Evolutionary conservation across 306 rosid species (phyloP).

Genomic region (Astragalus glycyphyllos): DNA sequence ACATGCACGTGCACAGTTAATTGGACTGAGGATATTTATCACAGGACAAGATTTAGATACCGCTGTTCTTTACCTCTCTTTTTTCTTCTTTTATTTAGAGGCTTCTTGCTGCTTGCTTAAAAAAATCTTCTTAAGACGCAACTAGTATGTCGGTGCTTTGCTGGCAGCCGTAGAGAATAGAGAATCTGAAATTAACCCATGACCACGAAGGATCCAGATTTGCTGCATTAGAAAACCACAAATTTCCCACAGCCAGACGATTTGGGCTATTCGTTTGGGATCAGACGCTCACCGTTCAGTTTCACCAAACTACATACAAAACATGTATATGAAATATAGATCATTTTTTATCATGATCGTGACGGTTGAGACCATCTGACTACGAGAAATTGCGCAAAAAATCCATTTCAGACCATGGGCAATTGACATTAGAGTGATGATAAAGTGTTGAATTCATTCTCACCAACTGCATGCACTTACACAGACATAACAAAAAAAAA

Average conservation of each 20-base stretch:
- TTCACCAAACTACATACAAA: too few species aligned
- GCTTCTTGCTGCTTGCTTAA: neutral
- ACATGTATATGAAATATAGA: too few species aligned
- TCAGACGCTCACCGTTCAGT: too few species aligned
- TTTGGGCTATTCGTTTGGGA: too few species aligned
- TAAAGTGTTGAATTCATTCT: neutral
- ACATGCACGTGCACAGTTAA: too few species aligned
- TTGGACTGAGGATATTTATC: neutral
- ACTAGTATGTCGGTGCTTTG: slow-evolving; percentile 8
- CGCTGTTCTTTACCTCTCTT: neutral
- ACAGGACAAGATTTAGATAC: neutral
- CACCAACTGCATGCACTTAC: neutral
- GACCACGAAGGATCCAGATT: neutral
- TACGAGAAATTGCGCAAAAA: too few species aligned
- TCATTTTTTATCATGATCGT: too few species aligned
- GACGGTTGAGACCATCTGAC: too few species aligned
- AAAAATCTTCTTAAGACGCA: neutral
- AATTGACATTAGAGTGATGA: neutral
- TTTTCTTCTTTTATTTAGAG: neutral
- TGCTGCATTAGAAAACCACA: too few species aligned
- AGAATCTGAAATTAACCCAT: neutral
- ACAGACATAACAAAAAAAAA: neutral
- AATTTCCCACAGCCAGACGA: too few species aligned
- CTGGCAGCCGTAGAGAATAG: neutral
- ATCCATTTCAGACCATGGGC: neutral